Evolutionary conservation across 306 rosid species (phyloP).

Genomic region (Quercus suber): DNA sequence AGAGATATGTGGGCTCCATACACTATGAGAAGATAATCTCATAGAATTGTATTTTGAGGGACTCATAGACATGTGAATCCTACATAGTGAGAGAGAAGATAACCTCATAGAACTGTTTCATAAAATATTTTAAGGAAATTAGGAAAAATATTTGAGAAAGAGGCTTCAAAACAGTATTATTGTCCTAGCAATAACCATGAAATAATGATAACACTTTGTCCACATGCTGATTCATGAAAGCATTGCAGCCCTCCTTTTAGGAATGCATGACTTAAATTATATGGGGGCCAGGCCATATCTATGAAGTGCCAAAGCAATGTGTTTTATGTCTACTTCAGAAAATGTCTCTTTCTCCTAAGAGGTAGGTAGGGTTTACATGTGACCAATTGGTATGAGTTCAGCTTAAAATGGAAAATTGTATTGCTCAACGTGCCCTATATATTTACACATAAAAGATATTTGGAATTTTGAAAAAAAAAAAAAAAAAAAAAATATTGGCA

Average conservation of each 20-base stretch:
- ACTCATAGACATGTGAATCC: too few species aligned
- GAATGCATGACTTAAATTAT: background rate
- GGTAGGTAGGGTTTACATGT: slow-evolving; percentile 34
- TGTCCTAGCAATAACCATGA: too few species aligned
- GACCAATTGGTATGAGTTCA: slow-evolving; percentile 45
- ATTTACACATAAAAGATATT: background rate
- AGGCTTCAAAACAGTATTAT: too few species aligned
- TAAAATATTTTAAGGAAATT: too few species aligned
- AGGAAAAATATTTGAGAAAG: too few species aligned
- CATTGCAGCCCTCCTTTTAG: background rate
- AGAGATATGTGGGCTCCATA: too few species aligned
- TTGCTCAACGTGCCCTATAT: slow-evolving; percentile 19
- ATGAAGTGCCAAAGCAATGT: slow-evolving; percentile 35
- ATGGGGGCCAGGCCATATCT: slow-evolving; percentile 21
- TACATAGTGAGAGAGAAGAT: too few species aligned
- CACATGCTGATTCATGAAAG: background rate
- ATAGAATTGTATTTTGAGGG: too few species aligned
- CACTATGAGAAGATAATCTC: too few species aligned
- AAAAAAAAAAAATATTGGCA: too few species aligned
- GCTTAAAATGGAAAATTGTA: slow-evolving; percentile 44
- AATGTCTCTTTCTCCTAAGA: slow-evolving; percentile 37
- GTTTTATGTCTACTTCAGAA: slow-evolving; percentile 29
- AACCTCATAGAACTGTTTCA: background rate
- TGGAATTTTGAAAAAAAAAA: background rate
- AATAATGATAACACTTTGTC: background rate